Conservation (phyloP, 805 yeast species). For the Candida hungchunana region DNA sequence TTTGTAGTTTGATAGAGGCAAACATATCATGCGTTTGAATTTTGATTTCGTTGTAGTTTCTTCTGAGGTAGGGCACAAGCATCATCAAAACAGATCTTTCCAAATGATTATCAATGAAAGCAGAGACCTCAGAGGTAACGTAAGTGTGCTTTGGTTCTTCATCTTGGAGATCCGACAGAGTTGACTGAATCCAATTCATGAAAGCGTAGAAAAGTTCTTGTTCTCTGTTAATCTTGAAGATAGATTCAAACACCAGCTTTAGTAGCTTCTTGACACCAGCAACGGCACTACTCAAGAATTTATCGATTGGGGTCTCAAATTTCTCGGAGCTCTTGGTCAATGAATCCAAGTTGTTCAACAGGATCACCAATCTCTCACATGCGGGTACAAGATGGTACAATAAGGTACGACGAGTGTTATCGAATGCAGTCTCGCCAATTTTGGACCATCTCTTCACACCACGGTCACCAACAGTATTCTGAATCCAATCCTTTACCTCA, state of each 20-base stretch:
- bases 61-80: conserved; percentile 21
- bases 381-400: conserved; percentile 51
- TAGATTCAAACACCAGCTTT: conserved; percentile 31
- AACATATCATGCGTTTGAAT: conserved; percentile 23
- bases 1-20: conserved; percentile 11
- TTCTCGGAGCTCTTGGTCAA: conserved; percentile 30
- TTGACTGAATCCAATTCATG: conserved; percentile 37
- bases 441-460: conserved; percentile 54
- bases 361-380: conserved; percentile 48
- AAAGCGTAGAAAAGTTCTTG: conserved; percentile 41
- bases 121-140: conserved; percentile 25
- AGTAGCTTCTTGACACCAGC: conserved; percentile 22
- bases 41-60: conserved; percentile 21
- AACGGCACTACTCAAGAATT: conserved; percentile 10
- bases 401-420: conserved; percentile 41
- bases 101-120: conserved; percentile 24
- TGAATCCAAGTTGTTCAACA: conserved; percentile 40
- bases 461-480: conserved; percentile 63
- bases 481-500: conserved; percentile 52
- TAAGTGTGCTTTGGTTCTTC: conserved; percentile 20
- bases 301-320: conserved; percentile 3
- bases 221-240: conserved; percentile 42
- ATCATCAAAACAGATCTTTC: conserved; percentile 21
- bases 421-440: conserved; percentile 47
- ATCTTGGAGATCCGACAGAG: conserved; percentile 25